Conservation (phyloP, 805 yeast genomes). For the Candida hispaniensis region DNA sequence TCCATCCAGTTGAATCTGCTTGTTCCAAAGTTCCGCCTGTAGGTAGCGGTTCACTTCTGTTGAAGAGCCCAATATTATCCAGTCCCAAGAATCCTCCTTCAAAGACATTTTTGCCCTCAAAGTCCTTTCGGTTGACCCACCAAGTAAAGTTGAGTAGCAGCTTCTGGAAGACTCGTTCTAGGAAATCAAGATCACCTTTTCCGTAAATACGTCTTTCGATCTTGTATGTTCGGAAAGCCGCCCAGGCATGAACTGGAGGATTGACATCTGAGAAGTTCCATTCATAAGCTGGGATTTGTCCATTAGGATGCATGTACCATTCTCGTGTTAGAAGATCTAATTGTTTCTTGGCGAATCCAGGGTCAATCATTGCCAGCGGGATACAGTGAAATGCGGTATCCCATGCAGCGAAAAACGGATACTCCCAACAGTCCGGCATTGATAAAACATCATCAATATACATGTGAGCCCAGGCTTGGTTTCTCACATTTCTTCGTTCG, state of each 20-base stretch:
- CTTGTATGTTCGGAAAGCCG: constrained; percentile 77
- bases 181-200: constrained; percentile 65
- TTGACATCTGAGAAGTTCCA: constrained; percentile 95
- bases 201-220: constrained; percentile 79
- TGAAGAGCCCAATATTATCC: constrained; percentile 87
- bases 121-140: constrained; percentile 94
- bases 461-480: constrained; percentile 79
- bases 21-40: constrained; percentile 86
- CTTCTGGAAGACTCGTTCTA: constrained; percentile 89
- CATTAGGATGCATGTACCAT: constrained; percentile 97
- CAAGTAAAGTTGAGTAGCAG: constrained; percentile 81
- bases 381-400: constrained; percentile 92
- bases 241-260: constrained; percentile 97
- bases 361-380: constrained; percentile 88
- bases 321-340: constrained; percentile 77
- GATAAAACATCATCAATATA: constrained; percentile 81
- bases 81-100: constrained; percentile 92
- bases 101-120: constrained; percentile 76
- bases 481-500: constrained; percentile 77
- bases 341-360: constrained; percentile 82
- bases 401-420: constrained; percentile 95
- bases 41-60: constrained; percentile 86
- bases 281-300: constrained; percentile 95
- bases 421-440: constrained; percentile 92
- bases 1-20: constrained; percentile 96